Evolutionary conservation across 495 filamentous ascomycete genomes (phyloP).

Genomic region (Penicillium verhagenii): DNA sequence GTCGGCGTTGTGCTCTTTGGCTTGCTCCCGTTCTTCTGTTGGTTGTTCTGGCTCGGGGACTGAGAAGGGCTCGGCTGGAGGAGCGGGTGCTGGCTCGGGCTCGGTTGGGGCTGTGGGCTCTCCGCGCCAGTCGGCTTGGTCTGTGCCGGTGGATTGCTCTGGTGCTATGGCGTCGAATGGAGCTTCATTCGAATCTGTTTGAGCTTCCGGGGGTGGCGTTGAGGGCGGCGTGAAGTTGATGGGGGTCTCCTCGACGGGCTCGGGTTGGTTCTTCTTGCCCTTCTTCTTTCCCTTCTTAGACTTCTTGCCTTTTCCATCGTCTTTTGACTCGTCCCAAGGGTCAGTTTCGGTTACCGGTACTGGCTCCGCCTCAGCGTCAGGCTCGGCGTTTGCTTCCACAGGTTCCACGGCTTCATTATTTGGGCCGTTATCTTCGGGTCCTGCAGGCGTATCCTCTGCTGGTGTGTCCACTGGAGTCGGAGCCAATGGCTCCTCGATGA

Average conservation of each 20-base stretch:
- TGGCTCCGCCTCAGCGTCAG: slow-evolving; percentile 5
- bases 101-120: background rate
- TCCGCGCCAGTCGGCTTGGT: background rate
- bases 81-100: background rate
- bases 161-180: background rate
- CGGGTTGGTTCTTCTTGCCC: slow-evolving; percentile 5
- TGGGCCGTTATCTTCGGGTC: background rate
- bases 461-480: background rate
- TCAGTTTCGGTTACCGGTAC: slow-evolving; percentile 7
- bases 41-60: background rate
- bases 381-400: slow-evolving; percentile 3
- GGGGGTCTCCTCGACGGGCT: slow-evolving; percentile 16
- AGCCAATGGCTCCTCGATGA: background rate
- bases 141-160: background rate
- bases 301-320: background rate
- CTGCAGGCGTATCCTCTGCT: background rate
- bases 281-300: slow-evolving; percentile 30
- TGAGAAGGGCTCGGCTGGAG: background rate
- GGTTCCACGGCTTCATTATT: background rate
- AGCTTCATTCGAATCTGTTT: slow-evolving; percentile 9
- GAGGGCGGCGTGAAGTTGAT: slow-evolving; percentile 41
- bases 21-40: background rate
- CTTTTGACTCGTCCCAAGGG: slow-evolving; percentile 7
- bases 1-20: background rate
- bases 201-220: slow-evolving; percentile 30